A percentile compares a stretch with the other conserved stretches of the same genome.
Conservation (phyloP, 208 protist genomes). For the Leishmania major region DNA sequence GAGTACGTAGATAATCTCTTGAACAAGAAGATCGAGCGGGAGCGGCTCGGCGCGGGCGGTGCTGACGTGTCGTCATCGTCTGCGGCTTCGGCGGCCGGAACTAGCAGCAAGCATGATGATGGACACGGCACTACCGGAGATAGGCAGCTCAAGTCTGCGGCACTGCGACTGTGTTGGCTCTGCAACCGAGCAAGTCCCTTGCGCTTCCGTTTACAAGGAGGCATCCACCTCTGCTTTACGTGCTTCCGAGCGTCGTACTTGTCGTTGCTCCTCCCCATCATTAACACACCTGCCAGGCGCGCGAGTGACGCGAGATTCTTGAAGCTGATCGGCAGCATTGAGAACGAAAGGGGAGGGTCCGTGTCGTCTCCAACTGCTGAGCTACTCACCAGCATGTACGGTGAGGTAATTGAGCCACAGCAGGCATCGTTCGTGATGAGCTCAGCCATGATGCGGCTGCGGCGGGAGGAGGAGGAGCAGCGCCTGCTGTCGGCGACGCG, state of each 20-base stretch:
- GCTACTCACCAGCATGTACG: constrained; percentile 21
- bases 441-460: constrained; percentile 37
- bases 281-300: constrained; percentile 53
- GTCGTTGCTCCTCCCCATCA: constrained; percentile 49
- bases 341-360: constrained; percentile 23
- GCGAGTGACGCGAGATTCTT: constrained; percentile 45
- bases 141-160: background rate
- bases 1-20: constrained; percentile 35
- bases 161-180: constrained; percentile 55
- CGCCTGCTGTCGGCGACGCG: constrained; percentile 7
- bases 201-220: constrained; percentile 45
- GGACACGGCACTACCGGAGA: background rate
- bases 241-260: constrained; percentile 71
- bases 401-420: constrained; percentile 40
- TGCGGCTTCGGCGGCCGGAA: background rate
- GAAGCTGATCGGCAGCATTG: constrained; percentile 45
- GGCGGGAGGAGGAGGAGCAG: constrained; percentile 25
- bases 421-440: constrained; percentile 54
- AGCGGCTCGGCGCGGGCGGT: constrained; percentile 28
- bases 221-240: constrained; percentile 61
- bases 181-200: constrained; percentile 39
- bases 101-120: background rate
- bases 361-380: constrained; percentile 16
- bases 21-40: constrained; percentile 40
- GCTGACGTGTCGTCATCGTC: background rate